Conservation (phyloP, 768 basidiomycete species). For the Serpula lacrymans region DNA sequence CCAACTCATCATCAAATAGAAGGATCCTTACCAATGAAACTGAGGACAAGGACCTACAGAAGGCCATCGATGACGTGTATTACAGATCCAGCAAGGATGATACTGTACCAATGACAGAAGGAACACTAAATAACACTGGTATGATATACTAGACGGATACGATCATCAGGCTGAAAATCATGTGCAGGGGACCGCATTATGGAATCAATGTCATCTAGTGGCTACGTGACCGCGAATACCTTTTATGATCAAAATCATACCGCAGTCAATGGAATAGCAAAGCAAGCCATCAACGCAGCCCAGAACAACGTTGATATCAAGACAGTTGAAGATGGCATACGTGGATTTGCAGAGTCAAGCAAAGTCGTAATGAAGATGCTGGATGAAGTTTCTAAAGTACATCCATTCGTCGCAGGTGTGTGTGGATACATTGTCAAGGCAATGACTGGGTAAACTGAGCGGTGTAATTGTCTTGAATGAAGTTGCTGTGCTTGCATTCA, state of each 20-base stretch:
- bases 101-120: too few relatives aligned
- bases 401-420: slow-evolving; percentile 25
- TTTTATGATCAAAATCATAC: slow-evolving; percentile 3
- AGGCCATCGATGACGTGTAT: too few relatives aligned
- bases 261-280: background rate
- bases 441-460: too few relatives aligned
- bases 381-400: slow-evolving; percentile 23
- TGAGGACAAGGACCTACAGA: too few relatives aligned
- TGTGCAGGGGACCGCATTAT: slow-evolving; percentile 2
- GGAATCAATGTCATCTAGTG: background rate
- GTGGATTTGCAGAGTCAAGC: slow-evolving; percentile 18
- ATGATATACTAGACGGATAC: too few relatives aligned
- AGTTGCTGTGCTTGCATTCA: slow-evolving; percentile 51
- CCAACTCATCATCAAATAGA: too few relatives aligned
- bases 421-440: background rate
- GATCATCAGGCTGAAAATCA: too few relatives aligned
- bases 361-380: slow-evolving; percentile 21
- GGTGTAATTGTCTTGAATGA: slow-evolving; percentile 8
- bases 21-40: too few relatives aligned
- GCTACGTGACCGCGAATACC: background rate
- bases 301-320: background rate
- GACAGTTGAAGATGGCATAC: slow-evolving; percentile 13
- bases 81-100: too few relatives aligned
- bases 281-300: background rate
- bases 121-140: too few relatives aligned